Evolutionary conservation across 352 stramenopile species (phyloP).

Genomic region (Phytophthora macrochlamydospora): DNA sequence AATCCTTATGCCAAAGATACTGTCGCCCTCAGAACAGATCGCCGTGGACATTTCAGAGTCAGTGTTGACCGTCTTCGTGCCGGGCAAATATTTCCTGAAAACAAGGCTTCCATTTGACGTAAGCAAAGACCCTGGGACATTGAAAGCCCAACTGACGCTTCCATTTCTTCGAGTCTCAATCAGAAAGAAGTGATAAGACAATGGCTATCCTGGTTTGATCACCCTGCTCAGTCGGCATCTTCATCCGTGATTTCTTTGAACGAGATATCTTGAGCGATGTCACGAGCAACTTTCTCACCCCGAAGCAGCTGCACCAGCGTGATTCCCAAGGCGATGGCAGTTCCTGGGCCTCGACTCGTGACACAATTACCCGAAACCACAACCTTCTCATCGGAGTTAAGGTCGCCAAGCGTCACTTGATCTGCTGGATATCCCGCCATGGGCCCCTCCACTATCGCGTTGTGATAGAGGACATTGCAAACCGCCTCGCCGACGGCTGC

Average conservation of each 20-base stretch:
- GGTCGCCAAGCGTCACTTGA: slow-evolving; percentile 41
- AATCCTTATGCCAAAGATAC: slow-evolving; percentile 55
- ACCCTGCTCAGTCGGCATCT: background rate
- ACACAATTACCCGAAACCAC: slow-evolving; percentile 70
- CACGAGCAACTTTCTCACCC: slow-evolving; percentile 40
- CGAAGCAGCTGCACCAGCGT: slow-evolving; percentile 66
- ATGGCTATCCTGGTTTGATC: slow-evolving; percentile 4
- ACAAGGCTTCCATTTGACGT: slow-evolving; percentile 56
- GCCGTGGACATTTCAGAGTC: slow-evolving; percentile 54
- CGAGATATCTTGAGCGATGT: slow-evolving; percentile 34
- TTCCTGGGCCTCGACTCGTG: slow-evolving; percentile 66
- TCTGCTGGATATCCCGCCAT: slow-evolving; percentile 51
- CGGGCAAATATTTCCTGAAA: slow-evolving; percentile 60
- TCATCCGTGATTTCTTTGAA: slow-evolving; percentile 40
- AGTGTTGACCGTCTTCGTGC: slow-evolving; percentile 52
- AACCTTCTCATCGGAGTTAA: slow-evolving; percentile 58
- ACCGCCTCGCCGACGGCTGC: slow-evolving; percentile 60
- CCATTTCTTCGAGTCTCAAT: slow-evolving; percentile 38
- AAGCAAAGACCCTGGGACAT: slow-evolving; percentile 14
- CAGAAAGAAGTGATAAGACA: slow-evolving; percentile 22
- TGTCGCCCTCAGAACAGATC: slow-evolving; percentile 36
- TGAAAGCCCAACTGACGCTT: slow-evolving; percentile 29
- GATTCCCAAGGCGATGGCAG: slow-evolving; percentile 59
- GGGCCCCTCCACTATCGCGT: slow-evolving; percentile 50
- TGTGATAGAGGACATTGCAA: slow-evolving; percentile 59